phyloP scores from a whole-genome alignment of 768 basidiomycete species.

The Dioszegia aurantiaca region DNA sequence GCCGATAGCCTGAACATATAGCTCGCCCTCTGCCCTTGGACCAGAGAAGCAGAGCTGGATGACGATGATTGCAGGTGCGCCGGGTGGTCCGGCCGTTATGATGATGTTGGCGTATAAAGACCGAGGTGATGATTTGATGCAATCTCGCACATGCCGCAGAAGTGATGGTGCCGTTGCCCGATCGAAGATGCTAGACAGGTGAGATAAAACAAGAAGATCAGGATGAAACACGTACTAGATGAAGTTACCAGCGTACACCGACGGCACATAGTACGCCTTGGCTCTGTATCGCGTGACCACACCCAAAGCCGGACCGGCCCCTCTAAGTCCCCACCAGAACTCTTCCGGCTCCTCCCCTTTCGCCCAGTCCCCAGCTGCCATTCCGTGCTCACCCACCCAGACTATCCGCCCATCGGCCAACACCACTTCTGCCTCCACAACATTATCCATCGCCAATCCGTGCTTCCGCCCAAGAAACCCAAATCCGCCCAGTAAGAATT shows the following conservation, averaged over 20 bases:
- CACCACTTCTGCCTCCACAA: conserved; percentile 89
- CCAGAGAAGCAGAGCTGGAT: conserved; percentile 91
- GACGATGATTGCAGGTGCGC: conserved; percentile 74
- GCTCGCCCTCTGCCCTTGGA: conserved; percentile 66
- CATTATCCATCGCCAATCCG: conserved; percentile 82
- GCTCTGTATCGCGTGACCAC: conserved; percentile 86
- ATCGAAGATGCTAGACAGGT: conserved; percentile 70
- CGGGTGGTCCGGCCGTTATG: conserved; percentile 81
- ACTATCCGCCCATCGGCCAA: conserved; percentile 84
- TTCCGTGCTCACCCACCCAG: conserved; percentile 67
- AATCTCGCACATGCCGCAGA: conserved; percentile 88
- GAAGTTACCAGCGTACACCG: conserved; percentile 87
- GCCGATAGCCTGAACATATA: conserved; percentile 74
- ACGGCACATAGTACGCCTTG: conserved; percentile 80
- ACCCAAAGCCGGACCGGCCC: conserved; percentile 74
- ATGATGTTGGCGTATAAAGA: conserved; percentile 87
- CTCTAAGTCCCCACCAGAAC: conserved; percentile 49
- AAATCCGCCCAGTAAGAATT: conserved; percentile 66
- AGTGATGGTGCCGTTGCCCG: conserved; percentile 80
- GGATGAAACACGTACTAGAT: conserved; percentile 66
- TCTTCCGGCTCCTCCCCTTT: conserved; percentile 43
- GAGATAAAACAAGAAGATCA: conserved; percentile 9
- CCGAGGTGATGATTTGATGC: conserved; percentile 80
- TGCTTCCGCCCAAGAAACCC: conserved; percentile 79
- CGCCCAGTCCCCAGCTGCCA: conserved; percentile 59